These are phyloP conservation scores for Macrophomina tecta DNA, from an alignment of 2,329 filamentous ascomycete genomes.

Conservation along the genomic window DNA sequence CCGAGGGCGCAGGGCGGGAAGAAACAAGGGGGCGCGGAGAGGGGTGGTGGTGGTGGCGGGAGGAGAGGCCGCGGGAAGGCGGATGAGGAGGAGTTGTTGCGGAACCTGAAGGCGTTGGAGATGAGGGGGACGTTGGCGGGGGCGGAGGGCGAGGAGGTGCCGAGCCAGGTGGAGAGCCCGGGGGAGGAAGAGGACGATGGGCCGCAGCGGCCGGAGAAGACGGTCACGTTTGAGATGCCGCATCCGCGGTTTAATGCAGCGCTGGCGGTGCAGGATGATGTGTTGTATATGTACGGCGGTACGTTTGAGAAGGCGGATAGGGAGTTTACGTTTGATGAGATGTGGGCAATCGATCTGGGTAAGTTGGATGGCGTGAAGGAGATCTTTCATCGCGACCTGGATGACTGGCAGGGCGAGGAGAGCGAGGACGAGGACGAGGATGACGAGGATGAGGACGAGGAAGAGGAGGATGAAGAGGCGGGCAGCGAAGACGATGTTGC, in stretches of 20 bases:
- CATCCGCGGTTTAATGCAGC: constrained; percentile 91
- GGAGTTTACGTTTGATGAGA: constrained; percentile 94
- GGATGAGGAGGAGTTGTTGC: constrained; percentile 87
- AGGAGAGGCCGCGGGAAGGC: constrained; percentile 80
- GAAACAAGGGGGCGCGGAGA: constrained; percentile 62
- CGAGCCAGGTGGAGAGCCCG: constrained; percentile 32
- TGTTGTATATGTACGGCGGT: constrained; percentile 91
- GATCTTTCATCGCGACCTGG: constrained; percentile 82
- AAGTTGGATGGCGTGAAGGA: constrained; percentile 95
- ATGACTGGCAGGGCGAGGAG: constrained; percentile 75
- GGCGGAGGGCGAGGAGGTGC: constrained; percentile 42
- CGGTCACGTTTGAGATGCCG: constrained; percentile 78
- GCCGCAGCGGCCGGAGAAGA: constrained; percentile 52
- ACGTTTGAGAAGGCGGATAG: constrained; percentile 94
- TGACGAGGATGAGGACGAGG: constrained; percentile 50
- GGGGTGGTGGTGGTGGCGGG: constrained; percentile 46
- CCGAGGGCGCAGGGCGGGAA: constrained; percentile 72
- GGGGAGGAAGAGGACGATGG: constrained; percentile 59
- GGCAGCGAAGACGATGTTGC: constrained; percentile 53
- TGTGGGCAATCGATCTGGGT: constrained; percentile 91
- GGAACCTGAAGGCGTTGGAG: constrained; percentile 85
- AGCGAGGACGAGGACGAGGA: constrained; percentile 55
- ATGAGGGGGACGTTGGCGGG: constrained; percentile 69
- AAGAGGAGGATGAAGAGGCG: constrained; percentile 47
- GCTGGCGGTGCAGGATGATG: constrained; percentile 87